Evolutionary conservation across 305 asterid genomes (phyloP).

Genomic region (Fraxinus floribunda): DNA sequence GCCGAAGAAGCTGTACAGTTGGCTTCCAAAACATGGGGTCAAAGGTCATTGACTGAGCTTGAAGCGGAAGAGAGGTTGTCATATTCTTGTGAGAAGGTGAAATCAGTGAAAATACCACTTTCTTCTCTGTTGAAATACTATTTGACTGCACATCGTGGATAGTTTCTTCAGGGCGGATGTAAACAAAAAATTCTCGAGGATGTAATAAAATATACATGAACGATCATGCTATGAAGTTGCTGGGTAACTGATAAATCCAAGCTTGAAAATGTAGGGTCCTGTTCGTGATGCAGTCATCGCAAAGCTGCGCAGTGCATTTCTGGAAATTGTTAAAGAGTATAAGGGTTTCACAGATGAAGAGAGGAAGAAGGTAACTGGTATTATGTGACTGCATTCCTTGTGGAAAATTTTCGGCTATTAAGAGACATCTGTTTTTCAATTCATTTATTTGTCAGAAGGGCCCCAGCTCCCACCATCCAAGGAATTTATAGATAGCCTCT

Average conservation of each 20-base stretch:
- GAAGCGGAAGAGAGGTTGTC: constrained; percentile 98
- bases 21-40: constrained; percentile 90
- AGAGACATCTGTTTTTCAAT: neutral
- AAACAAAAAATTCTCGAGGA: neutral
- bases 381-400: constrained; percentile 16
- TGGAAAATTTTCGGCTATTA: constrained; percentile 10
- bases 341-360: constrained; percentile 81
- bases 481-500: neutral
- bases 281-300: constrained; percentile 86
- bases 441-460: neutral
- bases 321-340: constrained; percentile 78
- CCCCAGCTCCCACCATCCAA: constrained; percentile 3
- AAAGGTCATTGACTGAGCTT: constrained; percentile 80
- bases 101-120: constrained; percentile 11
- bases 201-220: neutral
- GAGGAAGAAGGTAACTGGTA: constrained; percentile 63
- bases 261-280: constrained; percentile 72
- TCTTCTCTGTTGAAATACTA: constrained; percentile 22
- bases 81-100: constrained; percentile 95
- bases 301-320: constrained; percentile 76
- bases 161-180: constrained; percentile 14
- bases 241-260: constrained; percentile 27
- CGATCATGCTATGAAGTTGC: neutral
- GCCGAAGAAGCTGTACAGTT: constrained; percentile 87
- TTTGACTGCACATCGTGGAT: constrained; percentile 3